Evolutionary conservation across 176 grass and related monocot species (phyloP).

Genomic region (Bonia amplexicaulis): DNA sequence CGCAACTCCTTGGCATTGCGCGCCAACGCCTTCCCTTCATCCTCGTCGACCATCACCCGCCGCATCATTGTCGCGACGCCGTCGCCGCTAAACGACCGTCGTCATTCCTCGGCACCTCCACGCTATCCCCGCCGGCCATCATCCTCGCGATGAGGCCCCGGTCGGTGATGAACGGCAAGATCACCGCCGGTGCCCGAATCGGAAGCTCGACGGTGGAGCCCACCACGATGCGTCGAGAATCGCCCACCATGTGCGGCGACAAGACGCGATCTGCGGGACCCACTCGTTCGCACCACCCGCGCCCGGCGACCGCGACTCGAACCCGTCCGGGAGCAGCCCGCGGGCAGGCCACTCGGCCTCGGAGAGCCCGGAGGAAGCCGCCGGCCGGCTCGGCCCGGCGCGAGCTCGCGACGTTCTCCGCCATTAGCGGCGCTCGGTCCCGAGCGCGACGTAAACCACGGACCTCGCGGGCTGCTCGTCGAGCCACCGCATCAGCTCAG

Average conservation of each 20-base stretch:
- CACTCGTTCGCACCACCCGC: constrained; percentile 23
- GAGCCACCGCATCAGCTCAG: constrained; percentile 29
- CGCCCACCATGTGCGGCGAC: not conserved
- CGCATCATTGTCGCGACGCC: constrained; percentile 1
- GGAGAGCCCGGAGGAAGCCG: constrained; percentile 27
- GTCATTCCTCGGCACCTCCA: constrained; percentile 26
- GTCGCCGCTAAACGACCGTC: constrained; percentile 15
- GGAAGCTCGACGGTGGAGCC: constrained; percentile 20
- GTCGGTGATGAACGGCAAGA: constrained; percentile 30
- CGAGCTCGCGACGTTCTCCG: not conserved
- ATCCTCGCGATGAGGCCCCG: constrained; percentile 33
- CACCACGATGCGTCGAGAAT: constrained; percentile 39
- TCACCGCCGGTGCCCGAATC: constrained; percentile 10
- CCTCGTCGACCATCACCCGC: constrained; percentile 23
- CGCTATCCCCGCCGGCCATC: constrained; percentile 15
- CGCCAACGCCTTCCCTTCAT: not conserved
- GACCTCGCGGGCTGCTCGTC: not conserved
- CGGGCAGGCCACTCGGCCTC: not conserved
- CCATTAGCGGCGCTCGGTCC: constrained; percentile 21
- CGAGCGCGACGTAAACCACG: constrained; percentile 25
- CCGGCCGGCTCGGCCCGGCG: constrained; percentile 22
- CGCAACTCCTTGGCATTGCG: constrained; percentile 2
- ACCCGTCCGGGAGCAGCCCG: constrained; percentile 18
- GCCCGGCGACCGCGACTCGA: not conserved
- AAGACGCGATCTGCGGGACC: constrained; percentile 19